Conservation (phyloP, 495 filamentous ascomycete species). For the Xylaria longipes region DNA sequence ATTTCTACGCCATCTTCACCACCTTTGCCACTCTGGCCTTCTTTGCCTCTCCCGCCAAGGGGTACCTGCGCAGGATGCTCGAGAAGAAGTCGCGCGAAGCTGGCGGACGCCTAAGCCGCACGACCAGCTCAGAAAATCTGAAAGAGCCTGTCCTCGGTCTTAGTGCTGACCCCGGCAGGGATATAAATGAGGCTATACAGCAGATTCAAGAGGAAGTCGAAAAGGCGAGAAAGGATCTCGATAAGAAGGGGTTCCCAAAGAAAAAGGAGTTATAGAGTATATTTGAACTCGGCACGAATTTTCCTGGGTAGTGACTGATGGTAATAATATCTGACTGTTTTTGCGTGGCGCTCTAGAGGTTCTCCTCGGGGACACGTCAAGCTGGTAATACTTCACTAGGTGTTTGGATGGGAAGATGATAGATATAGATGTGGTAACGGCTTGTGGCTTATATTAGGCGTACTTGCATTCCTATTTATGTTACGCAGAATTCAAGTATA, state of each 20-base stretch:
- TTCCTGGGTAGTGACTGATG: not conserved
- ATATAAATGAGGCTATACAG: slow-evolving; percentile 78
- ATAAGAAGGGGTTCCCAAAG: slow-evolving; percentile 6
- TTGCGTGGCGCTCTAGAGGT: slow-evolving; percentile 1
- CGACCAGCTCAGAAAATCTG: slow-evolving; percentile 48
- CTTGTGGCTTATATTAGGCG: not conserved
- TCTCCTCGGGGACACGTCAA: not conserved
- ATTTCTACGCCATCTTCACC: slow-evolving; percentile 82
- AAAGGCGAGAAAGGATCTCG: slow-evolving; percentile 55
- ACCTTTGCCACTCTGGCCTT: slow-evolving; percentile 69
- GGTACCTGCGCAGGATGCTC: slow-evolving; percentile 61
- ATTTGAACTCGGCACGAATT: not conserved
- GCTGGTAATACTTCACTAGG: not conserved
- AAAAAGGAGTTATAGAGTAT: slow-evolving; percentile 10
- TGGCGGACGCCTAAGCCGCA: slow-evolving; percentile 40
- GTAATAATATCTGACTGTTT: not conserved
- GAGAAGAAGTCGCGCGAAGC: slow-evolving; percentile 60
- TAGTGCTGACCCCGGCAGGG: slow-evolving; percentile 73
- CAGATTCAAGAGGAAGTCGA: slow-evolving; percentile 72
- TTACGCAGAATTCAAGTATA: not conserved
- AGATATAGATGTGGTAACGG: slow-evolving; percentile 14
- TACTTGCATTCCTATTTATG: not conserved
- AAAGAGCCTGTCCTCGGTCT: slow-evolving; percentile 73
- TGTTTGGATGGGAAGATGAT: not conserved
- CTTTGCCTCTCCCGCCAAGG: slow-evolving; percentile 80